These are phyloP conservation scores for Poa pratensis DNA, from an alignment of 176 grass and related monocot species.

Conservation along the genomic window DNA sequence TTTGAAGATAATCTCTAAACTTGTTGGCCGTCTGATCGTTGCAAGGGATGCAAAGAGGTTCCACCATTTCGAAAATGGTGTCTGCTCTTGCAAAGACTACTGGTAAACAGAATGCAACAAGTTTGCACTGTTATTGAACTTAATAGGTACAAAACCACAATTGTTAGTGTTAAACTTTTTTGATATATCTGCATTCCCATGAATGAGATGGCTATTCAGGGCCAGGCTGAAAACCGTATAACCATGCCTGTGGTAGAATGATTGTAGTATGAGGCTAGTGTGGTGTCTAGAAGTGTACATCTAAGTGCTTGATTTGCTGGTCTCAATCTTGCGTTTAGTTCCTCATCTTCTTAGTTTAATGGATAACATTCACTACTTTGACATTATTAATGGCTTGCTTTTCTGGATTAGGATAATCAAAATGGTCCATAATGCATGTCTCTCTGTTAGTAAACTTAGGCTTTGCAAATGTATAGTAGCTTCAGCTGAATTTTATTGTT, in stretches of 20 bases:
- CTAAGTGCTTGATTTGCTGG: too few relatives aligned
- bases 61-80: conserved; percentile 90
- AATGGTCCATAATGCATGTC: conserved; percentile 5
- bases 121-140: conserved; percentile 35
- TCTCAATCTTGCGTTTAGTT: not conserved
- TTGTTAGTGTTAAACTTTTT: too few relatives aligned
- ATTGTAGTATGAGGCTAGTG: not conserved
- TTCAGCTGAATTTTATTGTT: conserved; percentile 16
- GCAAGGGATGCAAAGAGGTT: conserved; percentile 93
- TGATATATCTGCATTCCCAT: not conserved
- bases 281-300: not conserved
- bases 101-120: conserved; percentile 57
- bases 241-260: not conserved
- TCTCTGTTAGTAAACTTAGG: conserved; percentile 18
- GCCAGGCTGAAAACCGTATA: not conserved
- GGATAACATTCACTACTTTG: not conserved
- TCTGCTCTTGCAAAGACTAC: conserved; percentile 95
- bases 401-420: conserved; percentile 19
- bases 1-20: conserved; percentile 85
- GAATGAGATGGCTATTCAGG: conserved; percentile 1
- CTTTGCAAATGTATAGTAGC: not conserved
- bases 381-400: not conserved
- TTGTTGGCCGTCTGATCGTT: conserved; percentile 81
- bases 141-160: conserved; percentile 5
- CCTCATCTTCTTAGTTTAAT: conserved; percentile 11